Conservation (phyloP, 805 yeast species). For the Nakazawaea ernobii region DNA sequence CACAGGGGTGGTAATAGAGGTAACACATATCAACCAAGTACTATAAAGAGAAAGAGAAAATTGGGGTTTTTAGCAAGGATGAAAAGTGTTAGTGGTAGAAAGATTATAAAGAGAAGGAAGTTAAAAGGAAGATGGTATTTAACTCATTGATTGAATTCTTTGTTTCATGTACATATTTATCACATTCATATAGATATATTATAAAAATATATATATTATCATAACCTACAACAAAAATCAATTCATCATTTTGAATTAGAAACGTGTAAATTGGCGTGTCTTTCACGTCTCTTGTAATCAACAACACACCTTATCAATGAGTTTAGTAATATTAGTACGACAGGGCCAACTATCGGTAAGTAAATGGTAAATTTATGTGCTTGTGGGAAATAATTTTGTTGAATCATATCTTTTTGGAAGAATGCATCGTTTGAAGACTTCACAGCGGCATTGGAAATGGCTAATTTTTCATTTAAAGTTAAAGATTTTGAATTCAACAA, state of each 20-base stretch:
- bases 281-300: slow-evolving; percentile 20
- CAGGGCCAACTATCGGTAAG: slow-evolving; percentile 84
- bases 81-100: slow-evolving; percentile 69
- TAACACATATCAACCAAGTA: slow-evolving; percentile 91
- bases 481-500: slow-evolving; percentile 27
- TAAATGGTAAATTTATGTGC: slow-evolving; percentile 95
- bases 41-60: slow-evolving; percentile 82
- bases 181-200: background rate
- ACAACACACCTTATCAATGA: slow-evolving; percentile 42
- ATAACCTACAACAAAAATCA: too few relatives aligned
- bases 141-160: slow-evolving; percentile 48
- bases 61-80: slow-evolving; percentile 86
- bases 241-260: too few relatives aligned
- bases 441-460: slow-evolving; percentile 35
- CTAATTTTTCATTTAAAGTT: slow-evolving; percentile 26
- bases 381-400: slow-evolving; percentile 90
- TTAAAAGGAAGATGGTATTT: slow-evolving; percentile 93
- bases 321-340: slow-evolving; percentile 54
- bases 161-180: background rate
- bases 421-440: slow-evolving; percentile 68
- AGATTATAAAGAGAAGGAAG: slow-evolving; percentile 68
- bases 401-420: slow-evolving; percentile 92
- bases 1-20: slow-evolving; percentile 79
- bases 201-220: background rate
- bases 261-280: too few relatives aligned